Percentiles rank a stretch among this genome's conserved stretches.
phyloP scores from a whole-genome alignment of 192 early-diverging fungal genomes.

The Pilaira anomala region DNA sequence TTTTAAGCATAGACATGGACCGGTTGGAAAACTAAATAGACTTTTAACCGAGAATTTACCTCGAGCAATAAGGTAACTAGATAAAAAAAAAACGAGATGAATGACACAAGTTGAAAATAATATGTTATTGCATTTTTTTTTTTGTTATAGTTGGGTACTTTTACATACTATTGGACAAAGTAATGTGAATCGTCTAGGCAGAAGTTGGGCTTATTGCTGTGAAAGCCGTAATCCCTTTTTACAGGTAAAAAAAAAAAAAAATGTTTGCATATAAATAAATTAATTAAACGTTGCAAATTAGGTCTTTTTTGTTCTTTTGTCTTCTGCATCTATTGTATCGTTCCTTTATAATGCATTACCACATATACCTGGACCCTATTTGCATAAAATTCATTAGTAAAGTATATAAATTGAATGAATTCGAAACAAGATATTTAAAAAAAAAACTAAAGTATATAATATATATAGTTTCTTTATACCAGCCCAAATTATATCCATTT shows the following conservation, averaged over 20 bases:
- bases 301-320: conserved; percentile 32
- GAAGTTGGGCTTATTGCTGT: conserved; percentile 23
- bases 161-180: conserved; percentile 18
- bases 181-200: not conserved
- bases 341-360: conserved; percentile 30
- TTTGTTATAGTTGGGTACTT: not conserved
- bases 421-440: not conserved
- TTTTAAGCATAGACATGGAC: conserved; percentile 17
- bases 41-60: conserved; percentile 23
- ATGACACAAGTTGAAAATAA: not conserved
- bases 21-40: conserved; percentile 20
- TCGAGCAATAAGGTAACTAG: conserved; percentile 13
- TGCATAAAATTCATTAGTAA: conserved; percentile 37
- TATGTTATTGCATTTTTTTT: too few relatives aligned
- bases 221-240: conserved; percentile 38
- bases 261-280: not conserved
- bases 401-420: not conserved
- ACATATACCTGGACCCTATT: conserved; percentile 35
- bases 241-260: conserved; percentile 19
- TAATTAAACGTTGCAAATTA: conserved; percentile 4
- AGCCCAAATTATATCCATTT: conserved; percentile 40
- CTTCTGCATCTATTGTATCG: conserved; percentile 19
- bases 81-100: not conserved
- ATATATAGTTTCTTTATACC: conserved; percentile 40
- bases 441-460: not conserved